Percentiles rank a stretch among this genome's conserved stretches.
These are phyloP conservation scores for Tinospora cordifolia DNA, from an alignment of 164 flowering plant genomes.

Conservation along the genomic window DNA sequence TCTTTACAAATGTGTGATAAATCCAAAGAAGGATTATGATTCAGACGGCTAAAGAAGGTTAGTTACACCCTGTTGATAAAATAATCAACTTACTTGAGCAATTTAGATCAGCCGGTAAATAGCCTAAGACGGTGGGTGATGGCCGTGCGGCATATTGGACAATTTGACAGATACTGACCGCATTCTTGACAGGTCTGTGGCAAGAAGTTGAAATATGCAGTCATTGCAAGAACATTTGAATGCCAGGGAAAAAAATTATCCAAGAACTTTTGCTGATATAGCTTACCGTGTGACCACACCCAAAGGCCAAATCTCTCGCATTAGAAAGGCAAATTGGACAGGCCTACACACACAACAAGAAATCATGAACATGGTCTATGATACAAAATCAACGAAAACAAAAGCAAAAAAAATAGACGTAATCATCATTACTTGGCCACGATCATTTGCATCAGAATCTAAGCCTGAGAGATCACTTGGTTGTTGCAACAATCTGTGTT, in stretches of 20 bases:
- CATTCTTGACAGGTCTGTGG: conserved; percentile 52
- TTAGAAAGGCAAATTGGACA: conserved; percentile 56
- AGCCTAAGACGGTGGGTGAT: conserved; percentile 42
- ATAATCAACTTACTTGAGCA: neutral
- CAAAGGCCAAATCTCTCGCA: conserved; percentile 49
- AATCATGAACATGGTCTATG: neutral
- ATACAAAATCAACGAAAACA: neutral
- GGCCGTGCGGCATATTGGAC: conserved; percentile 48
- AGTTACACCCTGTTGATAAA: neutral
- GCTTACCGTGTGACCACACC: conserved; percentile 58
- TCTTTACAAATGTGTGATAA: neutral
- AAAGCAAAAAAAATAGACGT: neutral
- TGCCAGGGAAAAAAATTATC: neutral
- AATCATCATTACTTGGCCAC: conserved; percentile 24
- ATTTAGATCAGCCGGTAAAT: conserved; percentile 20
- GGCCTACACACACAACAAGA: conserved; percentile 6
- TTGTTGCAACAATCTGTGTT: neutral
- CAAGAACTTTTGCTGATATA: neutral
- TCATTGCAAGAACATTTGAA: neutral
- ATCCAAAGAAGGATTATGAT: neutral
- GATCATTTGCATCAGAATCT: conserved; percentile 15
- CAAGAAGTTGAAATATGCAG: neutral
- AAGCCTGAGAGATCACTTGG: neutral
- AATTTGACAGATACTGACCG: conserved; percentile 29
- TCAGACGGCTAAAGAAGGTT: neutral